Evolutionary conservation across 306 rosid species (phyloP), one percentile per base, ranked within the genome.

Genomic region (Arachis stenosperma): DNA sequence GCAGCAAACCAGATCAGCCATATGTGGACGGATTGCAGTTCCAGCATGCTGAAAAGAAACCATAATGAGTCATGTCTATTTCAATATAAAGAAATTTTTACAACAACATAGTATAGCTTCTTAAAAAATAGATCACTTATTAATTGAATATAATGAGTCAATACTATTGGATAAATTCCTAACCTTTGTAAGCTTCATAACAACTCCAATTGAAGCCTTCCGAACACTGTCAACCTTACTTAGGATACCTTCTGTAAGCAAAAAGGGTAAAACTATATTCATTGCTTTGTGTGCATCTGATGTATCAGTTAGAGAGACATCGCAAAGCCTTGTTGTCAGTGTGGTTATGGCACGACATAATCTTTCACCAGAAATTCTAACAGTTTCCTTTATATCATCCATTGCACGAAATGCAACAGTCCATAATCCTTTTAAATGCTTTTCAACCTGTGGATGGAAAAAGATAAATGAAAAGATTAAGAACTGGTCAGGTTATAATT

Each of bases 301-400:
- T 71, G 50, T 62, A 64, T 84, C 90, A 55, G 98, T 94, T 71
- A 91, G 83, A 75, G 98, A 79, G 61, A 88, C 89, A 80, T 94
- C 98, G 78, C 96, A 94, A 54, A 94, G 88, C 79, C 98, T 89
- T 71, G 86, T 82, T 22, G 98, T 91, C 77, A 94, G 86, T 40
- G 96, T 81, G 70, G 92, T 76, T 67, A 89, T 60, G 65, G 88
- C 63, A 46, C 97, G 94, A 59, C 98, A 91, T 57, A 94, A 75
- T 41, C 81, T 94, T 76, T 94, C 98, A 30, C 98, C 98, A 79
- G 98, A 79, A 77, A 65, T 89, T 71, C 98, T 89, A 59, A 94
- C 96, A 40, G 97, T 94, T 86, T 94, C 97, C 69, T 94, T 94
- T 65, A 94, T 91, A 81, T 94, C 98, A 69, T 94, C 98, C 98